phyloP scores from a whole-genome alignment of 2,329 filamentous ascomycete genomes.

The Sphaceloma murrayae region DNA sequence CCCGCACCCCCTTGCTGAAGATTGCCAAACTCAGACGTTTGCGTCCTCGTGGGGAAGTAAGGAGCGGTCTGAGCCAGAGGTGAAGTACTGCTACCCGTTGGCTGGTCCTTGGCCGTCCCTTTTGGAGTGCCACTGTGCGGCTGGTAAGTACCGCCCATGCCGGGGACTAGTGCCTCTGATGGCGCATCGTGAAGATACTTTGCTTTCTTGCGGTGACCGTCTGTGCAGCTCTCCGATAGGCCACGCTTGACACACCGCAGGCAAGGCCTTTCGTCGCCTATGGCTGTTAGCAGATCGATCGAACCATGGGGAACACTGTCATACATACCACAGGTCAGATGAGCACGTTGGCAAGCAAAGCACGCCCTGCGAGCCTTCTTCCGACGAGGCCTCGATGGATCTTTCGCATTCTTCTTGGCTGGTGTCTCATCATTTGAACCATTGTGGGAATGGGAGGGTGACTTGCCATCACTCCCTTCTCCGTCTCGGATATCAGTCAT shows the following conservation, averaged over 20 bases:
- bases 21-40: slow-evolving; percentile 15
- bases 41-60: slow-evolving; percentile 15
- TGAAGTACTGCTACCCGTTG: slow-evolving; percentile 4
- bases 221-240: slow-evolving; percentile 82
- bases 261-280: slow-evolving; percentile 92
- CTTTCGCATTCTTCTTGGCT: slow-evolving; percentile 56
- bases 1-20: slow-evolving; percentile 19
- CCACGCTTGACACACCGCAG: slow-evolving; percentile 89
- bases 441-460: slow-evolving; percentile 28
- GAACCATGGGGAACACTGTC: not conserved
- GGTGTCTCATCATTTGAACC: slow-evolving; percentile 27
- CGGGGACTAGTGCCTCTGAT: slow-evolving; percentile 78
- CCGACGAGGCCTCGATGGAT: slow-evolving; percentile 75
- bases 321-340: slow-evolving; percentile 92
- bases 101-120: slow-evolving; percentile 21
- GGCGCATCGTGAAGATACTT: slow-evolving; percentile 98
- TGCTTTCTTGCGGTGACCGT: slow-evolving; percentile 95
- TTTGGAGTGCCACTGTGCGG: slow-evolving; percentile 30
- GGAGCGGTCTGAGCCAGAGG: slow-evolving; percentile 22
- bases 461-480: slow-evolving; percentile 31
- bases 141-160: slow-evolving; percentile 60
- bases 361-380: slow-evolving; percentile 96
- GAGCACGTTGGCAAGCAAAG: slow-evolving; percentile 91
- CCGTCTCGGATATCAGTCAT: slow-evolving; percentile 37
- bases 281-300: slow-evolving; percentile 7